A percentile compares a stretch with the other conserved stretches of the same genome.
These are phyloP conservation scores for Neurospora sp. DNA, from an alignment of 495 filamentous ascomycete species.

Conservation along the genomic window DNA sequence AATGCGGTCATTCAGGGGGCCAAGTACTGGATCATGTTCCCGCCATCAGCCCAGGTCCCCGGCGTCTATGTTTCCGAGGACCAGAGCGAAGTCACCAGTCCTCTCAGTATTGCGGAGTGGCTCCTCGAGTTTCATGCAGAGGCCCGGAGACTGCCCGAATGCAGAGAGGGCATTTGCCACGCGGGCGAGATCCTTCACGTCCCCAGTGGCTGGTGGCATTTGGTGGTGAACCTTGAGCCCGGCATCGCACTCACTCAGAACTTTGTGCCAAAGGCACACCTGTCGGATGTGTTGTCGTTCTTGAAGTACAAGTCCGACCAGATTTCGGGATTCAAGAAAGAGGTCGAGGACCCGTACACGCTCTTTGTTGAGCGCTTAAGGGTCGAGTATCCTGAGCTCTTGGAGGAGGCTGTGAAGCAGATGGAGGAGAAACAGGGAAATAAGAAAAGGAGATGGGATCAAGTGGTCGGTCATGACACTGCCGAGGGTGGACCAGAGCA, in stretches of 20 bases:
- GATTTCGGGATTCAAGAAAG: constrained; percentile 72
- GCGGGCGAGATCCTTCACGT: constrained; percentile 91
- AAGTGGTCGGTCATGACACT: constrained; percentile 46
- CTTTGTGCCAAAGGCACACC: constrained; percentile 73
- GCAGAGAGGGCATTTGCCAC: constrained; percentile 76
- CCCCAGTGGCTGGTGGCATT: constrained; percentile 90
- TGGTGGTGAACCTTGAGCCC: constrained; percentile 79
- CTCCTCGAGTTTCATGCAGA: constrained; percentile 84
- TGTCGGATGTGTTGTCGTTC: constrained; percentile 70
- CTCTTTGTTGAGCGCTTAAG: constrained; percentile 65
- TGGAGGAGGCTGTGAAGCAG: constrained; percentile 53
- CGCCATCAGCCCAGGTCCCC: constrained; percentile 49
- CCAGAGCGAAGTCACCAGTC: constrained; percentile 87
- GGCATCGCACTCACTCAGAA: constrained; percentile 93
- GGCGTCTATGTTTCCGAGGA: constrained; percentile 89
- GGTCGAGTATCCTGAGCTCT: constrained; percentile 50
- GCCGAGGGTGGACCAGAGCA: constrained; percentile 23
- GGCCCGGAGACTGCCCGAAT: constrained; percentile 66
- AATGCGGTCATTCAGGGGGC: constrained; percentile 85
- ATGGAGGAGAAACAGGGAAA: constrained; percentile 49
- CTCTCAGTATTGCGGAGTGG: constrained; percentile 94
- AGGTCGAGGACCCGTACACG: constrained; percentile 62
- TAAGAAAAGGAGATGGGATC: constrained; percentile 82
- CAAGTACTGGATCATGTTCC: constrained; percentile 98
- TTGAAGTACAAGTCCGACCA: constrained; percentile 72